Evolutionary conservation across 2,329 filamentous ascomycete genomes (phyloP).

Genomic region (Ascochyta fabae): DNA sequence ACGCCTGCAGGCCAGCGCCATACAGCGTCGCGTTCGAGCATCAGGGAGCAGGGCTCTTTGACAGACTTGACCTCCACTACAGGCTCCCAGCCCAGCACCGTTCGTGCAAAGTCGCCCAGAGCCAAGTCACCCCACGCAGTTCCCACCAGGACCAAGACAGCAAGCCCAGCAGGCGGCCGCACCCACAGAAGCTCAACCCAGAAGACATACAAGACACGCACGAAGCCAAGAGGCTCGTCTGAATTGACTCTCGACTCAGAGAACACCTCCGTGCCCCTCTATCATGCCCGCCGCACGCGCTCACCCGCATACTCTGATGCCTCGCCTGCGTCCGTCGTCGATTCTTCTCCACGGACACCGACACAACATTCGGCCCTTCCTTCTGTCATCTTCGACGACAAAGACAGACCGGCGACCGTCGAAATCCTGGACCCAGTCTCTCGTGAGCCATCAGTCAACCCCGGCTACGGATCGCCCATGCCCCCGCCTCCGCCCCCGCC

Average conservation of each 20-base stretch:
- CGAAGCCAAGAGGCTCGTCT: conserved; percentile 46
- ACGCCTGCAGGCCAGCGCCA: conserved; percentile 45
- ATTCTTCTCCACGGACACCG: conserved; percentile 56
- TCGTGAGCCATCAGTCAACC: conserved; percentile 42
- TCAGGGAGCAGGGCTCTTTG: conserved; percentile 49
- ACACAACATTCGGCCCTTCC: conserved; percentile 50
- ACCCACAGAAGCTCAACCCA: conserved; percentile 28
- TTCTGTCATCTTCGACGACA: conserved; percentile 36
- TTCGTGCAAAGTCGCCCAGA: conserved; percentile 41
- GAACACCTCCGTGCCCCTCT: conserved; percentile 54
- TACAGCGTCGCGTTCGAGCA: conserved; percentile 51
- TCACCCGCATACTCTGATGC: conserved; percentile 47
- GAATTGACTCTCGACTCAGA: conserved; percentile 55
- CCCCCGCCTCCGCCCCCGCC: conserved; percentile 55
- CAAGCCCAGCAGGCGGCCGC: conserved; percentile 32
- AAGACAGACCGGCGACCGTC: conserved; percentile 49
- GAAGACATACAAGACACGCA: conserved; percentile 30
- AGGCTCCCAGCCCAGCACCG: conserved; percentile 49
- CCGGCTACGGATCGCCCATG: conserved; percentile 58
- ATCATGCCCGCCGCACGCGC: conserved; percentile 38
- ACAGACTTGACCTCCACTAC: conserved; percentile 54
- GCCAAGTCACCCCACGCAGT: conserved; percentile 33
- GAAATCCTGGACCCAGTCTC: conserved; percentile 52
- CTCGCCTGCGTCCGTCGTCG: conserved; percentile 50
- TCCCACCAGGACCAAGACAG: conserved; percentile 29